phyloP scores from a whole-genome alignment of 306 rosid genomes.

The Castanea crenata region DNA sequence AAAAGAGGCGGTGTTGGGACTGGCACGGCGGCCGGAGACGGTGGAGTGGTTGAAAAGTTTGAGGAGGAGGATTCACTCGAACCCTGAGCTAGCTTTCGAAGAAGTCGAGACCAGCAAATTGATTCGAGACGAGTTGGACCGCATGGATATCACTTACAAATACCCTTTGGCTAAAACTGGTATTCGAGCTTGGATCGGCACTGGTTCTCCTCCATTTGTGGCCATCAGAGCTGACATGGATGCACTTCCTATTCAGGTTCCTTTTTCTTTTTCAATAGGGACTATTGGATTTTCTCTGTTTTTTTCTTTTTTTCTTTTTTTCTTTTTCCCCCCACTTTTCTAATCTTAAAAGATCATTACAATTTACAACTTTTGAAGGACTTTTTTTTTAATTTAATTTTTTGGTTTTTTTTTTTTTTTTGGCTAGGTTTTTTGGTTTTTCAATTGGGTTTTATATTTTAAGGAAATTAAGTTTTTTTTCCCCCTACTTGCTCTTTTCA shows the following conservation, averaged over 20 bases:
- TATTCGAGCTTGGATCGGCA: slow-evolving; percentile 82
- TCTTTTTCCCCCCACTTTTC: neutral
- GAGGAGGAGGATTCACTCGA: slow-evolving; percentile 74
- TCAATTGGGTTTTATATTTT: too few species aligned
- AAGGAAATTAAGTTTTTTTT: too few species aligned
- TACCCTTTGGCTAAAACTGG: slow-evolving; percentile 80
- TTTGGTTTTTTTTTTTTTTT: neutral
- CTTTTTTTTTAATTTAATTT: neutral
- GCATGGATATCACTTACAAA: slow-evolving; percentile 63
- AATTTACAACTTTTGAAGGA: too few species aligned
- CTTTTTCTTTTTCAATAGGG: neutral
- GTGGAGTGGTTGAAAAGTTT: slow-evolving; percentile 60
- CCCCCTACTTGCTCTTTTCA: neutral
- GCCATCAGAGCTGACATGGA: slow-evolving; percentile 98
- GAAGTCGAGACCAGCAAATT: slow-evolving; percentile 78
- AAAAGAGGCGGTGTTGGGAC: slow-evolving; percentile 48
- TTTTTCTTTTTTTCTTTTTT: too few species aligned
- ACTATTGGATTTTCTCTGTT: too few species aligned
- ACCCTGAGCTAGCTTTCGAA: slow-evolving; percentile 91
- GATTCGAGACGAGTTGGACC: slow-evolving; percentile 71
- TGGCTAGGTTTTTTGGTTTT: too few species aligned
- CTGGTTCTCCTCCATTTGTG: slow-evolving; percentile 88
- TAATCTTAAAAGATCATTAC: too few species aligned
- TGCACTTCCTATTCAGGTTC: slow-evolving; percentile 97
- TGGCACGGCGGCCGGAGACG: slow-evolving; percentile 62